Evolutionary conservation across 768 basidiomycete species (phyloP), one percentile per base, ranked within the genome.

Genomic region (Tricholoma sp.): DNA sequence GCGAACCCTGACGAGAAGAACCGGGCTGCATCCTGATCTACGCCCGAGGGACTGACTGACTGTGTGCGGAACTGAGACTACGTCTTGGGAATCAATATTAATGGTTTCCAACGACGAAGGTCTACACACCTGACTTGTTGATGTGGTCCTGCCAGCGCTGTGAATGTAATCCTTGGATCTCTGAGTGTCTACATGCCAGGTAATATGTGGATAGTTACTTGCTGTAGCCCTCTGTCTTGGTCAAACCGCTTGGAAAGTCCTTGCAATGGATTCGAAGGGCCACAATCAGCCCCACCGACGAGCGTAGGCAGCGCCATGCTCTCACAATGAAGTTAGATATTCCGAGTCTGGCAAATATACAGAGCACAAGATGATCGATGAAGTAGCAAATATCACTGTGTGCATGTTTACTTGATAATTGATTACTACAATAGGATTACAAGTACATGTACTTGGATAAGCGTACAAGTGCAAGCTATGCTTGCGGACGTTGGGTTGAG

Each of bases 231-330:
- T 64, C 89, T 79, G 68, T 94, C 92, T 45, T 81, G 78, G 61
- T 91, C 89, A 60, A 93, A 86, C 46, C 81, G 78, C 66, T 94
- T 94, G 0, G 88, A 79, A 5, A 96, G 81, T 14, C 79, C 82
- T 65, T 91, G 89, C 16, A 96, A 71, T 10, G 91, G 84, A 68
- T 94, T 96, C 0, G 82, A 81, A 5, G 94, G 92, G 0, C 94
- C 94, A 62, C 93, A 96, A 45, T 93, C 91, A 1, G 89, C 77
- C 41, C 84, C 85, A 47, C 80, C 83, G 19, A 86, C 79, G 18
- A 95, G 85, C 79, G 90, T 81, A 50, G 91, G 86, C 27, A 94
- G 77, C 5, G 91, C 85, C 91, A 94, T 92, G 59, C 55, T 62
- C 51, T 29, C 50, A 29, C 18, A 22, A 31, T 32, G 50, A 31